Base-by-base conservation (phyloP, 768 basidiomycete genomes). In the Lactarius hatsudake region DNA sequence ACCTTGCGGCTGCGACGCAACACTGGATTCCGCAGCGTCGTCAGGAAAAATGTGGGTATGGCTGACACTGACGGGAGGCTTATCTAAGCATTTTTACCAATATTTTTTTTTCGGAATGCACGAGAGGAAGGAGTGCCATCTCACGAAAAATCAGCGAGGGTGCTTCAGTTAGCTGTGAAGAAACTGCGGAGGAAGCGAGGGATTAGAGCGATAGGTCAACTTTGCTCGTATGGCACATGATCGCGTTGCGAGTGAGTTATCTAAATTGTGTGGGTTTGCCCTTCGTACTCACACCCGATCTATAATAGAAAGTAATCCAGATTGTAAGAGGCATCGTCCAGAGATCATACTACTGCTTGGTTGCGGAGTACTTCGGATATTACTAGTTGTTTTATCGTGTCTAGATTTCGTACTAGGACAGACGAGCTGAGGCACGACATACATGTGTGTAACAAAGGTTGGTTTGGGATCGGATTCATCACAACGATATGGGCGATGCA, bases 11-110 rank as follows among this genome's bases (percentile, higher is more conserved):
- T 7, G 70, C 65, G 0, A 51, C 64, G 43, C 65, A 63, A 18
- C 62, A 55, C n/a, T 61, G 64, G 69, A 17, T 71, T 68, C 57
- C 38, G 63, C 2, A 56, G 68, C 20, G 59, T 67, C 18, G 65
- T 67, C 2, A 62, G 53, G 15, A 67, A 62, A n/a, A 8, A 51
- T 65, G 32, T 67, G 69, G n/a, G 26, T 28, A 28, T 28, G 69
- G 34, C 28, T 0, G 57, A 71, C 26, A 17, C 3, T 2, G 70
- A 70, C 23, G 53, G 59, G 8, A 55, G 28, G 18, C 9, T 15
- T 71, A 23, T 55, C 45, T n/a, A n/a, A n/a, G n/a, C n/a, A n/a
- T n/a, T n/a, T n/a, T n/a, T n/a, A n/a, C n/a, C n/a, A n/a, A n/a
- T n/a, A n/a, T n/a, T n/a, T n/a, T n/a, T n/a, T n/a, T n/a, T n/a